Base-by-base conservation (phyloP, 805 yeast species). In the Candida arabinofermentans region DNA sequence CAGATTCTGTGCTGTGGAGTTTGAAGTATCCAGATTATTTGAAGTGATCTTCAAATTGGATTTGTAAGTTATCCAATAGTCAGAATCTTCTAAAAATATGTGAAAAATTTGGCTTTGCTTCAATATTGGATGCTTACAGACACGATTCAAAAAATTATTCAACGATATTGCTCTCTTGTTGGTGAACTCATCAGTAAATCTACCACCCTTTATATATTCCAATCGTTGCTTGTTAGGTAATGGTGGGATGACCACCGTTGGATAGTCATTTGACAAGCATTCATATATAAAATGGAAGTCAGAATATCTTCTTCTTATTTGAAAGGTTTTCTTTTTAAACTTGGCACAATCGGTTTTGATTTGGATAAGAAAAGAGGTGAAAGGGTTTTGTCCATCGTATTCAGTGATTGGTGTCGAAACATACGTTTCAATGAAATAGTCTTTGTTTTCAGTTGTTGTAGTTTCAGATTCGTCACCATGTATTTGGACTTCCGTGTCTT, bases 151-250 rank as follows among this genome's bases (percentile, higher is more conserved):
- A 56, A 90, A 93, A 45, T 91, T 70, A 51, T 83, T 79, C 34
- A 91, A 69, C 4, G 96, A 86, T 36, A 81, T 79, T 3, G 95
- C 82, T 51, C 99, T 70, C 59, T 86, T 86, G 46, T 73, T 70
- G 0, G 96, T 91, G 62, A 93, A 93, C 44, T 86, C 89, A 12
- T 77, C 71, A 22, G 91, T 80, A 59, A 91, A 91, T 29, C 98
- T 72, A 54, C 91, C 97, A 9, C 99, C 98, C 29, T 95, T 89
- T 39, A 91, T 73, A 63, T 93, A 91, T 60, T 91, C 96, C 53
- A 91, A 70, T 46, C 95, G 77, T 66, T 86, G 86, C 62, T 89
- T 90, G 47, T 91, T 95, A 0, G 99, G 99, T 40, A 91, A 70
- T 12, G 98, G 97, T 1, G 99, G 99, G 0, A 91, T 78, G 12